Evolutionary conservation across 2,329 filamentous ascomycete species (phyloP).

Genomic region (Venturia carpophila): DNA sequence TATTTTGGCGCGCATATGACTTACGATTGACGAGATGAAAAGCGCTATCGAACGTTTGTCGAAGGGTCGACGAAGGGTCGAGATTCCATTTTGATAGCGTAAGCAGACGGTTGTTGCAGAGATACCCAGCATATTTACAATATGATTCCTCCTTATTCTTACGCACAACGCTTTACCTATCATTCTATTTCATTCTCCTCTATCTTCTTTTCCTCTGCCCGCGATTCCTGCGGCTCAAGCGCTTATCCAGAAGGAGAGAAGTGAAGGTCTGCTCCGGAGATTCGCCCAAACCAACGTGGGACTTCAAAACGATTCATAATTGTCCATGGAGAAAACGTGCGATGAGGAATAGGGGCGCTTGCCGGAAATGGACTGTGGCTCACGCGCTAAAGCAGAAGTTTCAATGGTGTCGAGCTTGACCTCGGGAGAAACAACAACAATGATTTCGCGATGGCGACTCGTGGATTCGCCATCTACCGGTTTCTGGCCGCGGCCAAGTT

Average conservation of each 20-base stretch:
- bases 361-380: background rate
- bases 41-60: background rate
- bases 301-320: background rate
- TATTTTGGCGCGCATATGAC: background rate
- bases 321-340: background rate
- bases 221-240: background rate
- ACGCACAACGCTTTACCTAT: background rate
- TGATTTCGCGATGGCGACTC: background rate
- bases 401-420: background rate
- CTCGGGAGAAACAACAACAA: background rate
- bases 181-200: background rate
- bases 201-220: background rate
- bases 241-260: background rate
- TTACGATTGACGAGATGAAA: background rate
- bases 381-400: background rate
- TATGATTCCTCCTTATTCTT: background rate
- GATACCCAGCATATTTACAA: conserved; percentile 2
- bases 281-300: background rate
- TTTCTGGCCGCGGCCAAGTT: background rate
- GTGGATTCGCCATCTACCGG: background rate
- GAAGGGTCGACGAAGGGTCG: background rate
- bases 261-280: too few relatives aligned
- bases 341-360: background rate
- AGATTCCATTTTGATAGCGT: background rate
- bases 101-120: background rate